phyloP scores from a whole-genome alignment of 768 basidiomycete species.

The Boletus insuetus region DNA sequence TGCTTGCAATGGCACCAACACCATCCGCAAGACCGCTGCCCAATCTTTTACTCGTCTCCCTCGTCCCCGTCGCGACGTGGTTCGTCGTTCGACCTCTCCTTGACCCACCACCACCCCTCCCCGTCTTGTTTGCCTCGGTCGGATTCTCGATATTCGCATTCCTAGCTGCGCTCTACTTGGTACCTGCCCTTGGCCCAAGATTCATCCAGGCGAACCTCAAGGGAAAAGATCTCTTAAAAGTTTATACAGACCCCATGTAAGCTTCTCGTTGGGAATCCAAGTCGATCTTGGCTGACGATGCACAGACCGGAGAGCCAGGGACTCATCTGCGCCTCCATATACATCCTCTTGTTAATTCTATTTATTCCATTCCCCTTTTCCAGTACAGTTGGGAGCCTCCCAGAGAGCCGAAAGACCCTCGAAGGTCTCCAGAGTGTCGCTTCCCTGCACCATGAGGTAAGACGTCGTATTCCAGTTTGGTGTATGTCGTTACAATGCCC shows the following conservation, averaged over 20 bases:
- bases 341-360: conserved; percentile 81
- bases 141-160: conserved; percentile 87
- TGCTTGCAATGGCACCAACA: conserved; percentile 21
- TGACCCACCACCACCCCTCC: conserved; percentile 65
- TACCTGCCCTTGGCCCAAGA: conserved; percentile 79
- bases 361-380: conserved; percentile 98
- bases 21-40: conserved; percentile 49
- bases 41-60: conserved; percentile 48
- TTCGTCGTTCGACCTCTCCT: conserved; percentile 71
- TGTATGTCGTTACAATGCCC: neutral
- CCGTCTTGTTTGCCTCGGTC: conserved; percentile 71
- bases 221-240: conserved; percentile 87
- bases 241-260: conserved; percentile 68
- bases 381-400: conserved; percentile 52
- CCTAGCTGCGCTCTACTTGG: conserved; percentile 66
- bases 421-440: conserved; percentile 49
- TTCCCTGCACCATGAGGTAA: conserved; percentile 71
- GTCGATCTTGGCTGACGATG: neutral
- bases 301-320: conserved; percentile 91
- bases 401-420: conserved; percentile 39
- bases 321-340: conserved; percentile 85
- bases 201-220: conserved; percentile 82
- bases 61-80: conserved; percentile 70
- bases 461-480: conserved; percentile 16
- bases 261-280: conserved; percentile 21